Evolutionary conservation across 1,284 basidiomycete genomes (phyloP), one percentile per base, ranked within the genome.

Genomic region (Ganoderma resinaceum): DNA sequence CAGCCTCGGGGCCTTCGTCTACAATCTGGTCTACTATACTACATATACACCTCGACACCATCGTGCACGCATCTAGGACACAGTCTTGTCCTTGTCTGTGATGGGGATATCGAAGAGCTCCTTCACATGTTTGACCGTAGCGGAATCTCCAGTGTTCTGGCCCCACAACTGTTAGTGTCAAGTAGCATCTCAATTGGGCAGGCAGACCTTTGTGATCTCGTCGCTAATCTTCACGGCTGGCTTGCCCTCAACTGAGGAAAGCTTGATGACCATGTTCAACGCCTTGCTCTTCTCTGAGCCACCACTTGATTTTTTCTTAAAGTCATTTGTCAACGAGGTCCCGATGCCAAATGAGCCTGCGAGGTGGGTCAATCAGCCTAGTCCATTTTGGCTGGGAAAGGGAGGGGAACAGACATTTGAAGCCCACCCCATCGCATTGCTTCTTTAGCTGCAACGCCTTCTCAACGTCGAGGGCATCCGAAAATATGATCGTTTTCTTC

Each of bases 221-320:
- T 98, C 97, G 70, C 94, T 96, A 73, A 98, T 90, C 81, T 98
- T 98, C 72, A 98, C 89, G 73, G 95, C 97, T 1, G 90, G 89
- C 69, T 85, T 84, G 14, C 86, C 87, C 74, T 95, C 84, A 16
- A 97, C 91, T 59, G 88, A 86, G 38, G 88, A 86, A 8, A 98
- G 84, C 80, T 98, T 98, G 82, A 97, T 96, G 52, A 98, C 96
- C 78, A 98, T 98, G 76, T 97, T 97, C 71, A 98, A 82, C 31
- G 95, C 88, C 76, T 90, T 94, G 78, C 92, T 95, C 76, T 86
- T 89, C 77, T 89, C 83, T 31, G 73, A 80, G 16, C 86, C 84
- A 7, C 86, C 84, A 33, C 85, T 89, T 9, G 88, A 89, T 58
- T 80, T 75, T 52, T 84, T 88, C 68, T 78, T 79, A 81, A 95